Conservation (phyloP, 305 asterid species). For the Solanum hybrid region DNA sequence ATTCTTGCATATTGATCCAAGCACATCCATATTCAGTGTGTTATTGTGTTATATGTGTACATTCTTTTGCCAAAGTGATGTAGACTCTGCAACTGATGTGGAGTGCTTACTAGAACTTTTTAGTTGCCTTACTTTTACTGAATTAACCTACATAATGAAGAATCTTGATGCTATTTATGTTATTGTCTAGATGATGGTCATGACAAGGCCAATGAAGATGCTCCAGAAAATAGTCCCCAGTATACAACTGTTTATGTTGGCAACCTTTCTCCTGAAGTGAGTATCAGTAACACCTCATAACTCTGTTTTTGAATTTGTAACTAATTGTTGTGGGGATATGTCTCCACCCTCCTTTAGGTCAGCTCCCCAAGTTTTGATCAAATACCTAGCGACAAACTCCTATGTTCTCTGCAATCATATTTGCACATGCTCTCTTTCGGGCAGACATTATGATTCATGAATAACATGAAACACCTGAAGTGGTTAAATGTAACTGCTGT, state of each 20-base stretch:
- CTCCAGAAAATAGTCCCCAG: conserved; percentile 83
- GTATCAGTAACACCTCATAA: conserved; percentile 1
- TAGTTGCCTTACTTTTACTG: neutral
- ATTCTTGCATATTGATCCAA: neutral
- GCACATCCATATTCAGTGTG: neutral
- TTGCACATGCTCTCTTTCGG: neutral
- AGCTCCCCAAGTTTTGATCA: neutral
- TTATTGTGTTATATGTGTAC: neutral
- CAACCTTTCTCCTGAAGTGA: conserved; percentile 86
- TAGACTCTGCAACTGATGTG: neutral
- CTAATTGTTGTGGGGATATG: neutral
- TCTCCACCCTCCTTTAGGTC: neutral
- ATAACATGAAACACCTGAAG: neutral
- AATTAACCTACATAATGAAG: neutral
- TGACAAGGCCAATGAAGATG: conserved; percentile 56
- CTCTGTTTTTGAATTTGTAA: neutral
- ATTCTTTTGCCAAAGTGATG: neutral
- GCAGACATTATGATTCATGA: neutral
- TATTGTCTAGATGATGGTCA: conserved; percentile 63
- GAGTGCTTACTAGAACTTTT: neutral
- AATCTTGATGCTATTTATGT: neutral
- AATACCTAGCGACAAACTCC: neutral
- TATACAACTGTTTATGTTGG: conserved; percentile 93
- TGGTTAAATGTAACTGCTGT: neutral
- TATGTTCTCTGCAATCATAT: neutral